These are phyloP conservation scores for Anisogramma anomala DNA, from an alignment of 2,329 filamentous ascomycete species.

Conservation along the genomic window DNA sequence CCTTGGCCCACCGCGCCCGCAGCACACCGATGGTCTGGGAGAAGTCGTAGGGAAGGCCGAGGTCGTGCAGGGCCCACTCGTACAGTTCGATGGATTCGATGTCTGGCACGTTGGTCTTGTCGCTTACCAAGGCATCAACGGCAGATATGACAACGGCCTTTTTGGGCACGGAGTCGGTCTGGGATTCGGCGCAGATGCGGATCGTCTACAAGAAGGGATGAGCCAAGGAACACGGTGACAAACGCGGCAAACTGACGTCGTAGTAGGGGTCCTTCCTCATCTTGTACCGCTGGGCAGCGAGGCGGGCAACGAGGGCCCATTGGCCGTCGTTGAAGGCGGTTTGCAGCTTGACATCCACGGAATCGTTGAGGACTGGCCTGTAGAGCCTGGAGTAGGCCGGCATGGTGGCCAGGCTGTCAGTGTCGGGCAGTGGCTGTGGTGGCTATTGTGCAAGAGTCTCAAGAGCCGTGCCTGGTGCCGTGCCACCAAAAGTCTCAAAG, in stretches of 20 bases:
- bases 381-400: conserved; percentile 19
- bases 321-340: conserved; percentile 42
- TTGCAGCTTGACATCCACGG: conserved; percentile 43
- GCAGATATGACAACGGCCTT: conserved; percentile 33
- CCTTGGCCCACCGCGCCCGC: conserved; percentile 40
- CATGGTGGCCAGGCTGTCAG: too few species aligned
- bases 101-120: conserved; percentile 36
- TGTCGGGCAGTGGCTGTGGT: too few species aligned
- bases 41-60: conserved; percentile 25
- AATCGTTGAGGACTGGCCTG: conserved; percentile 33
- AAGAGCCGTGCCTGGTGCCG: too few species aligned
- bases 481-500: too few species aligned
- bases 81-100: conserved; percentile 41
- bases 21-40: conserved; percentile 37
- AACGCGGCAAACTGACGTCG: conserved; percentile 30
- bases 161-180: conserved; percentile 37
- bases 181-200: conserved; percentile 39
- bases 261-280: conserved; percentile 43
- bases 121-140: conserved; percentile 35
- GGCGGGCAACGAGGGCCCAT: conserved; percentile 38
- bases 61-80: conserved; percentile 38
- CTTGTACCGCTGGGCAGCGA: conserved; percentile 40
- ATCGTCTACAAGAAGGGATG: conserved; percentile 25
- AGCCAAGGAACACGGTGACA: not conserved
- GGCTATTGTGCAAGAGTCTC: too few species aligned